Conservation (phyloP, 768 basidiomycete species). For the Leccinellum rugosiceps region DNA sequence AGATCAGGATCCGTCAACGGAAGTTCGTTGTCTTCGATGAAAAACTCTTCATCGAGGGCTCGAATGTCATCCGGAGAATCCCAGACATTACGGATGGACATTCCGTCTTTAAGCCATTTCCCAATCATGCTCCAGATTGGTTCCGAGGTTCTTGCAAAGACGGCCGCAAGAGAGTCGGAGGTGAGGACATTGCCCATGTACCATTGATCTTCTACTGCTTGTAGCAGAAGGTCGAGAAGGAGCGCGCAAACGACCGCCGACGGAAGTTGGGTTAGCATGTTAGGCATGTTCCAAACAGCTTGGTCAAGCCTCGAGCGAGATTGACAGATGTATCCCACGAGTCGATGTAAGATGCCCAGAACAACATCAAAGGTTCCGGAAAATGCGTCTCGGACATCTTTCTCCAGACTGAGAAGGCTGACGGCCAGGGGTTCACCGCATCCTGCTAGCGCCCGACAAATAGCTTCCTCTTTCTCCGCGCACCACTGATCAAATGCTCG, state of each 20-base stretch:
- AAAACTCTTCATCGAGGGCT: slow-evolving; percentile 69
- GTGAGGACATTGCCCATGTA: slow-evolving; percentile 56
- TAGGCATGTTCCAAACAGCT: slow-evolving; percentile 41
- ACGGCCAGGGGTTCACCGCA: slow-evolving; percentile 41
- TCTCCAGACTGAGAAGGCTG: slow-evolving; percentile 66
- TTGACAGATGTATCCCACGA: slow-evolving; percentile 31
- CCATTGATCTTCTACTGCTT: slow-evolving; percentile 53
- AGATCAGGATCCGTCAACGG: slow-evolving; percentile 69
- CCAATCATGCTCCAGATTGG: slow-evolving; percentile 74
- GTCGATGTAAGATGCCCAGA: slow-evolving; percentile 42
- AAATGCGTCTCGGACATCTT: slow-evolving; percentile 54
- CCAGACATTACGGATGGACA: slow-evolving; percentile 47
- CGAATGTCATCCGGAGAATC: slow-evolving; percentile 17
- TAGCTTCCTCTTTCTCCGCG: slow-evolving; percentile 60
- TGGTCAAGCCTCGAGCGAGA: slow-evolving; percentile 26
- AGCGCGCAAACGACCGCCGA: slow-evolving; percentile 54
- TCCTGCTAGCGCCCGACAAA: slow-evolving; percentile 58
- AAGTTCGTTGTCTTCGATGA: slow-evolving; percentile 70
- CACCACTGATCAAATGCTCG: slow-evolving; percentile 67
- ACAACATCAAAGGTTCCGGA: slow-evolving; percentile 57
- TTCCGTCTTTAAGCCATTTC: slow-evolving; percentile 71
- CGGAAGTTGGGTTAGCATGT: slow-evolving; percentile 37
- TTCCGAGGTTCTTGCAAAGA: slow-evolving; percentile 62
- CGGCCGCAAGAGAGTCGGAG: slow-evolving; percentile 53
- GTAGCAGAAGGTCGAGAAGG: slow-evolving; percentile 62